A percentile compares a stretch with the other conserved stretches of the same genome.
Conservation (phyloP, 441 rosid species). For the Manihot esculenta region DNA sequence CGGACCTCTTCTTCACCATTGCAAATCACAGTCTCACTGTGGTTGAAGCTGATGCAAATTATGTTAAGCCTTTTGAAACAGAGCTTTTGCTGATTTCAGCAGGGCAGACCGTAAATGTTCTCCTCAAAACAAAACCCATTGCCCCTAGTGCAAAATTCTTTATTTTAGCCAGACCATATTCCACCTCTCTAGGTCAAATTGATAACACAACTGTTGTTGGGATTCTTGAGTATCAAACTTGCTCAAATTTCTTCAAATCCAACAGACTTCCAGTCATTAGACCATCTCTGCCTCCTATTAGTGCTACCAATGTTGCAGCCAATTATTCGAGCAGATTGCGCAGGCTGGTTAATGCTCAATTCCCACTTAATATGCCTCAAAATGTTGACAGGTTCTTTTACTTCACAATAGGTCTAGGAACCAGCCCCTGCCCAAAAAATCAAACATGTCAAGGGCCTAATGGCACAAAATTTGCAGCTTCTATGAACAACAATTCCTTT, state of each 20-base stretch:
- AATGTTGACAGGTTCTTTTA: slow-evolving; percentile 38
- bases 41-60: slow-evolving; percentile 70
- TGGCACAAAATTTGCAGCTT: slow-evolving; percentile 55
- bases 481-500: slow-evolving; percentile 58
- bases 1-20: slow-evolving; percentile 65
- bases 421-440: slow-evolving; percentile 52
- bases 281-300: slow-evolving; percentile 52
- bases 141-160: slow-evolving; percentile 50
- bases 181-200: slow-evolving; percentile 53
- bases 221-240: slow-evolving; percentile 50
- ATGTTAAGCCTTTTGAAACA: slow-evolving; percentile 67
- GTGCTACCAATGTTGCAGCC: slow-evolving; percentile 41
- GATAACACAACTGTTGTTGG: slow-evolving; percentile 70
- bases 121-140: slow-evolving; percentile 51
- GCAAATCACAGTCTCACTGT: slow-evolving; percentile 64
- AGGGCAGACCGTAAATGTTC: slow-evolving; percentile 71
- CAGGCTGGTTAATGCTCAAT: slow-evolving; percentile 45
- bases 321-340: slow-evolving; percentile 44
- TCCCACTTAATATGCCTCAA: slow-evolving; percentile 58
- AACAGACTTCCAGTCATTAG: slow-evolving; percentile 22
- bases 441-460: slow-evolving; percentile 75
- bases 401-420: slow-evolving; percentile 64
- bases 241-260: slow-evolving; percentile 9
- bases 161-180: slow-evolving; percentile 69
- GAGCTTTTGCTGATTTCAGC: slow-evolving; percentile 43